Percentiles rank a stretch among this genome's conserved stretches.
These are phyloP conservation scores for Puccinia coronata DNA, from an alignment of 1,284 basidiomycete genomes.

Conservation along the genomic window DNA sequence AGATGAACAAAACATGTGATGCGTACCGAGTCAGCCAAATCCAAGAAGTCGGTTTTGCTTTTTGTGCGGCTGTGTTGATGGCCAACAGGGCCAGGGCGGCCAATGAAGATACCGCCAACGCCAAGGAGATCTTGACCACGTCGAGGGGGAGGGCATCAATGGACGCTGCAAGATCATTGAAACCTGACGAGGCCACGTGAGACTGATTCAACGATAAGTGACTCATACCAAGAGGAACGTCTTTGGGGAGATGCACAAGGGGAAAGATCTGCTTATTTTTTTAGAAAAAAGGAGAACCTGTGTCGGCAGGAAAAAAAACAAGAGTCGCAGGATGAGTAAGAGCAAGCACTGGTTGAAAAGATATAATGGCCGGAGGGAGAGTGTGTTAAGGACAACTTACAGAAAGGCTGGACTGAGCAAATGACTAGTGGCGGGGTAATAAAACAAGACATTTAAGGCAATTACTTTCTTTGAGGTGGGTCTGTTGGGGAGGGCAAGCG, in stretches of 20 bases:
- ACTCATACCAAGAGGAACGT: slow-evolving; percentile 43
- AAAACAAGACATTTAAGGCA: slow-evolving; percentile 7
- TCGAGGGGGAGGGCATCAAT: slow-evolving; percentile 44
- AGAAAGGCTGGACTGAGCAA: background rate
- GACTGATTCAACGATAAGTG: slow-evolving; percentile 18
- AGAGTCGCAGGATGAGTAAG: background rate
- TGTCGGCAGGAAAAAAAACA: background rate
- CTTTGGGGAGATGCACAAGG: background rate
- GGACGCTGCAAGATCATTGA: slow-evolving; percentile 42
- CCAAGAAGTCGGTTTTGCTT: slow-evolving; percentile 70
- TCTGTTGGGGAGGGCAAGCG: background rate
- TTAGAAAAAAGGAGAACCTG: background rate
- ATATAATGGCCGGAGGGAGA: background rate
- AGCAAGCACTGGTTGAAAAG: background rate
- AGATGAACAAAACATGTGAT: background rate
- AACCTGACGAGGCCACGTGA: background rate
- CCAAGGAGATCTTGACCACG: slow-evolving; percentile 46
- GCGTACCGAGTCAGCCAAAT: slow-evolving; percentile 82
- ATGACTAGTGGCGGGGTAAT: slow-evolving; percentile 3
- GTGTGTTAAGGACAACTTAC: background rate
- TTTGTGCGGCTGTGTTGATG: slow-evolving; percentile 50
- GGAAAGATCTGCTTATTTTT: background rate
- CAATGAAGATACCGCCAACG: slow-evolving; percentile 30
- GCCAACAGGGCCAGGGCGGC: slow-evolving; percentile 27
- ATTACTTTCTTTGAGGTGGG: background rate